Base-by-base conservation (phyloP, 2,329 filamentous ascomycete genomes). In the Neonectria faginata region DNA sequence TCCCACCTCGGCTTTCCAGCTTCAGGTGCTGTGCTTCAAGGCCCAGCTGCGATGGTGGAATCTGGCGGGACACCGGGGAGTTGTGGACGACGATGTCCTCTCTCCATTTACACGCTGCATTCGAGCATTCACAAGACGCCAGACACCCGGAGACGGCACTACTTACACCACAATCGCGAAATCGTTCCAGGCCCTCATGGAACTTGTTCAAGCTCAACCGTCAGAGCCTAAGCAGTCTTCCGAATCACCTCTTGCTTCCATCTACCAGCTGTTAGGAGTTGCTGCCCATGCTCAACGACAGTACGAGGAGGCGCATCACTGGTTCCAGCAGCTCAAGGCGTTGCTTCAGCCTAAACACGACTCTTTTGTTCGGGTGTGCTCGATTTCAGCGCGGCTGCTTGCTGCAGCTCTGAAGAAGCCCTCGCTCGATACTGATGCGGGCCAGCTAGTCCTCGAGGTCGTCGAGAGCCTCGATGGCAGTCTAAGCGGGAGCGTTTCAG, bases 31-130 rank as follows among this genome's bases (percentile, higher is more conserved):
- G 1, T 91, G 88, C 10, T 83, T 94, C 42, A 82, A 84, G 25
- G 80, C 85, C 8, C 85, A 90, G 31, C 77, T 89, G n/a, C 79
- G 82, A 45, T 92, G 88, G 85, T 93, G 91, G 91, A 81, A 78
- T 45, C 72, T 92, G 62, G 85, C 85, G 7, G 82, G 84, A 2
- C 89, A 92, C 70, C 76, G 85, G 63, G 86, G 85, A 1, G 85
- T 91, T 62, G 74, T 85, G 5, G 85, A 89, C 39, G 89, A 88
- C 61, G 91, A 93, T 14, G 77, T 94, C 7, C 73, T 90, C n/a
- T 82, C 86, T 1, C 90, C 91, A 0, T 85, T 92, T 53, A 83
- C 85, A 0, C 87, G 86, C 56, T 93, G 88, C 67, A 70, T 92
- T 18, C 80, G 83, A 10, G 85, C 91, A 1, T 91, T 89, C 68